Evolutionary conservation across 176 grass and related monocot genomes (phyloP).

Genomic region (Puccinellia tenuiflora): DNA sequence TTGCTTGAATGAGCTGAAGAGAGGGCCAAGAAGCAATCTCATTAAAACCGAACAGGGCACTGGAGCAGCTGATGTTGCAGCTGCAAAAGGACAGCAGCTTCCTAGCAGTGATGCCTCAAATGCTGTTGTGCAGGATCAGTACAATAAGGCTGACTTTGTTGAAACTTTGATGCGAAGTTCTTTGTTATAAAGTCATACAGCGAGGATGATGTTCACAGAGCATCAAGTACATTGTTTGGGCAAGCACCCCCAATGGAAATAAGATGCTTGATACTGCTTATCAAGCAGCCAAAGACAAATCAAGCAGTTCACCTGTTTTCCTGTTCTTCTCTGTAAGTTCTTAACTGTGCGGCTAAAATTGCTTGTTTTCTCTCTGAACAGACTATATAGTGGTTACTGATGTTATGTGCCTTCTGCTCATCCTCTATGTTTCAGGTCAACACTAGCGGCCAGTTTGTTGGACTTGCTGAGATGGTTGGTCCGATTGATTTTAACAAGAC

Average conservation of each 20-base stretch:
- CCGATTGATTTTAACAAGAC: conserved; percentile 84
- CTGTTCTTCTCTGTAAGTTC: conserved; percentile 89
- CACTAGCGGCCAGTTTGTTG: conserved; percentile 82
- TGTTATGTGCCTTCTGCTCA: background rate
- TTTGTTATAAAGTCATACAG: conserved; percentile 95
- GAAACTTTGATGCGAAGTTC: conserved; percentile 78
- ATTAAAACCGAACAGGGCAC: conserved; percentile 45
- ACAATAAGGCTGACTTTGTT: conserved; percentile 64
- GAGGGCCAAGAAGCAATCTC: conserved; percentile 61
- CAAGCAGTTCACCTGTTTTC: conserved; percentile 71
- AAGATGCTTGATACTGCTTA: conserved; percentile 84
- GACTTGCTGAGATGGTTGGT: conserved; percentile 72
- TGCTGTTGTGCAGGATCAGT: conserved; percentile 47
- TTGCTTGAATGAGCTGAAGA: conserved; percentile 78
- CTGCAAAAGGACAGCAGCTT: conserved; percentile 42
- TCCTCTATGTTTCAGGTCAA: conserved; percentile 51
- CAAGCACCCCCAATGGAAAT: conserved; percentile 87
- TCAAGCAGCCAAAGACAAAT: conserved; percentile 67
- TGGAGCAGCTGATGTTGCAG: conserved; percentile 23
- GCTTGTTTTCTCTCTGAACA: background rate
- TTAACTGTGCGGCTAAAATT: background rate
- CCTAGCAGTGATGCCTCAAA: conserved; percentile 6
- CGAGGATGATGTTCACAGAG: conserved; percentile 92
- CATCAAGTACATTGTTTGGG: conserved; percentile 88
- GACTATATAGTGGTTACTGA: background rate